Conservation (phyloP, 2,329 filamentous ascomycete genomes). For the Colletotrichum plurivorum region DNA sequence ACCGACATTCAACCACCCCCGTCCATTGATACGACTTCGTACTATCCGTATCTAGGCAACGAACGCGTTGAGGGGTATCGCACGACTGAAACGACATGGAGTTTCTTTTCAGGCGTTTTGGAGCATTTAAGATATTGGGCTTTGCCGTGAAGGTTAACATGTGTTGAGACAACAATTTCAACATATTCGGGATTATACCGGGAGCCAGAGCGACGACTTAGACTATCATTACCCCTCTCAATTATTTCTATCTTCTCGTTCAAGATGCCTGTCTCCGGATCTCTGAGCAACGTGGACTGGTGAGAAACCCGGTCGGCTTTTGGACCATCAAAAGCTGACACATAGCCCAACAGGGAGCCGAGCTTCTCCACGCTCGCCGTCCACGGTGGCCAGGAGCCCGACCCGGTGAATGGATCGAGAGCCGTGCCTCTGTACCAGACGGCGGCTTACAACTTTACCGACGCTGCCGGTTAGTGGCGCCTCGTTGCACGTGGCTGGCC, state of each 20-base stretch:
- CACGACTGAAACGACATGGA: constrained; percentile 34
- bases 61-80: constrained; percentile 13
- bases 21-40: background rate
- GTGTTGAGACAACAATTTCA: constrained; percentile 16
- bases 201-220: constrained; percentile 18
- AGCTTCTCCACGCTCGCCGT: constrained; percentile 42
- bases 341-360: constrained; percentile 30
- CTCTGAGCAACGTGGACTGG: constrained; percentile 50
- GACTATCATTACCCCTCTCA: constrained; percentile 34
- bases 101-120: constrained; percentile 22
- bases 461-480: constrained; percentile 34
- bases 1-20: constrained; percentile 23
- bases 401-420: constrained; percentile 85
- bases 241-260: constrained; percentile 18
- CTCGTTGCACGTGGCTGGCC: background rate
- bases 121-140: constrained; percentile 32
- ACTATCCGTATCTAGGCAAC: constrained; percentile 15
- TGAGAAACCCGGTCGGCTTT: constrained; percentile 43
- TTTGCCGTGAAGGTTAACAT: constrained; percentile 25
- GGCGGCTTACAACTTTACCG: constrained; percentile 59
- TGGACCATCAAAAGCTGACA: constrained; percentile 26
- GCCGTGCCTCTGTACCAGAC: constrained; percentile 97
- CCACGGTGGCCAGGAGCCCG: constrained; percentile 75
- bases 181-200: constrained; percentile 15
- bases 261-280: constrained; percentile 50